These are phyloP conservation scores for Fusarium secorum DNA, from an alignment of 2,329 filamentous ascomycete genomes.

Conservation along the genomic window DNA sequence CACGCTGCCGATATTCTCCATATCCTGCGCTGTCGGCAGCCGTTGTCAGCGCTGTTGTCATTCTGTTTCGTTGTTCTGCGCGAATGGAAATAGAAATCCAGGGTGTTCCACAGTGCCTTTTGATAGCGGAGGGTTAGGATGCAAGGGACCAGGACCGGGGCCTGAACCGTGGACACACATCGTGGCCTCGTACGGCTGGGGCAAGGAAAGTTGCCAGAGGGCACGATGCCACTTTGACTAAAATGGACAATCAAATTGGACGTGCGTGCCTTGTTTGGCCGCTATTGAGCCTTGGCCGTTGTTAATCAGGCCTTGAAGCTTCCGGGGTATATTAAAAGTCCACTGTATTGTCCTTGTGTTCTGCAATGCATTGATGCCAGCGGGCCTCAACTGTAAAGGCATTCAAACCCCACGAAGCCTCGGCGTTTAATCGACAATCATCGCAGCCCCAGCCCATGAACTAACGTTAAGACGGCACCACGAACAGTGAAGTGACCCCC, in stretches of 20 bases:
- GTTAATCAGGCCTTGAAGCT: background rate
- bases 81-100: constrained; percentile 11
- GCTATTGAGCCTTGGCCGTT: background rate
- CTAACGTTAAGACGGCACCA: constrained; percentile 7
- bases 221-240: constrained; percentile 29
- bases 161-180: constrained; percentile 17
- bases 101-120: constrained; percentile 19
- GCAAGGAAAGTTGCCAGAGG: constrained; percentile 25
- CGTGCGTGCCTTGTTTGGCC: constrained; percentile 14
- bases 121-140: constrained; percentile 7
- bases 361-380: constrained; percentile 18
- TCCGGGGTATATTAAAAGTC: background rate
- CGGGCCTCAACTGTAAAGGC: constrained; percentile 19
- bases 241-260: constrained; percentile 10
- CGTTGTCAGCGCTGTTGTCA: constrained; percentile 22
- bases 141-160: constrained; percentile 21
- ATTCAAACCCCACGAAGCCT: constrained; percentile 18
- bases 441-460: constrained; percentile 8
- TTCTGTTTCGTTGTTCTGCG: constrained; percentile 8
- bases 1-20: constrained; percentile 26
- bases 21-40: constrained; percentile 26
- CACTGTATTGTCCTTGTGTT: background rate
- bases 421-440: constrained; percentile 7
- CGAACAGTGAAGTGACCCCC: constrained; percentile 11
- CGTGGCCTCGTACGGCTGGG: constrained; percentile 33